These are phyloP conservation scores for Delphinella strobiligena DNA, from an alignment of 2,329 filamentous ascomycete genomes.

Conservation along the genomic window DNA sequence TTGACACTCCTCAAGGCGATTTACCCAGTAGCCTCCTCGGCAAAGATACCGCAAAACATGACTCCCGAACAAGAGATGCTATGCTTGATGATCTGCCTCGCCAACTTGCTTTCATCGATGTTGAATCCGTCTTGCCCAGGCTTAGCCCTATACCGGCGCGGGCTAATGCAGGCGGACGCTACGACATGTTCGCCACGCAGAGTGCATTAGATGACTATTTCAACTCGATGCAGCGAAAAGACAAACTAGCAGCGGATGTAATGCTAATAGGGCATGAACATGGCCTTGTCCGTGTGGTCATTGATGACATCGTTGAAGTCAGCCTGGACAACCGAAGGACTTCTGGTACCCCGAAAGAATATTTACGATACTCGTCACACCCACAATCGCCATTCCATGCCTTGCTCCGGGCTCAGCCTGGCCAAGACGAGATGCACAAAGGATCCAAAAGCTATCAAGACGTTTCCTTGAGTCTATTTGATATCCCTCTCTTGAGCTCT, in stretches of 20 bases:
- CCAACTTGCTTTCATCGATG: slow-evolving; percentile 55
- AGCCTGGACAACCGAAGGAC: background rate
- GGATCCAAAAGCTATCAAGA: slow-evolving; percentile 21
- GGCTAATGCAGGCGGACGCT: slow-evolving; percentile 1
- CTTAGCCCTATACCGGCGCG: slow-evolving; percentile 34
- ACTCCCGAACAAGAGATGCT: background rate
- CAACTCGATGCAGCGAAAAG: slow-evolving; percentile 18
- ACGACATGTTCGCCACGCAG: slow-evolving; percentile 26
- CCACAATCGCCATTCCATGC: slow-evolving; percentile 64
- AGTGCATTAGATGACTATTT: slow-evolving; percentile 27
- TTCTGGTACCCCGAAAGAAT: background rate
- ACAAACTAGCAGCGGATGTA: slow-evolving; percentile 48
- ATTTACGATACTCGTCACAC: slow-evolving; percentile 49
- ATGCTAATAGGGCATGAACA: slow-evolving; percentile 63
- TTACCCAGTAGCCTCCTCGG: slow-evolving; percentile 26
- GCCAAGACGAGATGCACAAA: slow-evolving; percentile 26
- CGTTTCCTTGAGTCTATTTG: slow-evolving; percentile 20
- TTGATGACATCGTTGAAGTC: slow-evolving; percentile 68
- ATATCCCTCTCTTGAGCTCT: slow-evolving; percentile 32
- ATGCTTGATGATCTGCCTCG: slow-evolving; percentile 5
- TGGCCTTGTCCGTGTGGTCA: slow-evolving; percentile 62
- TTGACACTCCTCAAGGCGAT: slow-evolving; percentile 6
- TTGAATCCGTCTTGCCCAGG: slow-evolving; percentile 64
- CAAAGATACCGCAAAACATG: background rate
- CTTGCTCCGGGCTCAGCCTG: slow-evolving; percentile 37